Base-by-base conservation (phyloP, 371 early-diverging fungal species). In the Actinomortierella ambigua region DNA sequence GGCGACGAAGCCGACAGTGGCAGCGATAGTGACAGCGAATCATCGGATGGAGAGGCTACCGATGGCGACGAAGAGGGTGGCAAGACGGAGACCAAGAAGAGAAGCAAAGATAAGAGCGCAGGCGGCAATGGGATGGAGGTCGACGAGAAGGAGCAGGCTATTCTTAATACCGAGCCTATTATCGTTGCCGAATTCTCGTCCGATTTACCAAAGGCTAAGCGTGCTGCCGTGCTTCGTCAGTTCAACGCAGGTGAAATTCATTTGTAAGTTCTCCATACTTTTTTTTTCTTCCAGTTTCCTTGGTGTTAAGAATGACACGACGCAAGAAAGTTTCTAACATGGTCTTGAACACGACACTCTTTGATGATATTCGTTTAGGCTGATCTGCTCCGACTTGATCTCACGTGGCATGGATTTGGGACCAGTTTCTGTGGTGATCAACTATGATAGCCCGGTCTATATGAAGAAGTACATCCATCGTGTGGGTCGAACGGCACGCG, bases 401-500 rank as follows among this genome's bases (percentile, higher is more conserved):
- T 92, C 96, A 42, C 93, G 99, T 68, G 99, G 99, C 63, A 87
- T 99, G 70, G 98, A 99, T 80, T 79, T 99, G 24, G 89, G 90
- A 15, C 82, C 88, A 28, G 92, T 95, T 17, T 79, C 87, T 14
- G 77, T 81, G 1, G 98, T 99, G 9, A 88, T 99, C 64, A 96
- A 95, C 76, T 99, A 98, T 82, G 98, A 98, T 69, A 84, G 89
- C 18, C 99, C 99, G 2, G 76, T 87, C 15, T 85, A 87, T 39
- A 85, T 90, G 81, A 91, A 94, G 68, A 90, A 94, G 66, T 99
- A 99, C 73, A 91, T 98, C 39, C 99, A 99, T 73, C 90, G 99
- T 62, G 94, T 97, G n/a, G 99, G 99, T 9, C 88, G 99, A 59
- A 99, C 99, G 1, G 99, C 97, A 1, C 89, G 98, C 65, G 98